phyloP scores from a whole-genome alignment of 2,329 filamentous ascomycete genomes.

The Neophaeococcomyces mojaviensis region DNA sequence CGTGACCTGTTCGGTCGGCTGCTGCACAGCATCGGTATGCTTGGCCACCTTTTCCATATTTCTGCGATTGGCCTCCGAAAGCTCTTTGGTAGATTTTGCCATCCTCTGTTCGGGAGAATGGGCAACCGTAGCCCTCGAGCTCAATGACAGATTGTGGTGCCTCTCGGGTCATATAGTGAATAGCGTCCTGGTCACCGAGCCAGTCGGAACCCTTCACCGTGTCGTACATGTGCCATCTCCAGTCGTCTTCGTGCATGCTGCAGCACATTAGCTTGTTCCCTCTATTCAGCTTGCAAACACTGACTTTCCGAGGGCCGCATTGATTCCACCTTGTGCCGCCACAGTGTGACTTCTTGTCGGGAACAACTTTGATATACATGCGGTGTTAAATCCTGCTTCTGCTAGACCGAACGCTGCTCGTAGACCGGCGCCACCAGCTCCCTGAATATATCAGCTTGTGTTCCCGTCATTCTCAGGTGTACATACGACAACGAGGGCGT shows the following conservation, averaged over 20 bases:
- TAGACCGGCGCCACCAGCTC: slow-evolving; percentile 56
- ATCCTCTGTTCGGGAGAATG: slow-evolving; percentile 86
- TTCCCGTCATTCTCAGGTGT: no score
- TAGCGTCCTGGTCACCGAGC: slow-evolving; percentile 53
- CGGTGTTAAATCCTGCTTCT: slow-evolving; percentile 57
- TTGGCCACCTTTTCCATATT: slow-evolving; percentile 93
- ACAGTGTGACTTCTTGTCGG: slow-evolving; percentile 59
- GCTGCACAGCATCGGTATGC: slow-evolving; percentile 96
- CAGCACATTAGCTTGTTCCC: slow-evolving; percentile 12
- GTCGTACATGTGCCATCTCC: slow-evolving; percentile 55
- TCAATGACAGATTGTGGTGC: slow-evolving; percentile 49
- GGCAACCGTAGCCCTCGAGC: slow-evolving; percentile 94
- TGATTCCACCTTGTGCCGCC: slow-evolving; percentile 60
- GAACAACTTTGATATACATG: slow-evolving; percentile 58
- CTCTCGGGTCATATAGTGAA: slow-evolving; percentile 53
- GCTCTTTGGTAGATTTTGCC: slow-evolving; percentile 98
- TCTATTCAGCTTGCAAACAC: slow-evolving; percentile 8
- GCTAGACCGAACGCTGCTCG: slow-evolving; percentile 58
- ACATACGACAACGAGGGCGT: slow-evolving; percentile 37
- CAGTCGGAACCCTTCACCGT: slow-evolving; percentile 53
- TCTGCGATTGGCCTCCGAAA: slow-evolving; percentile 93
- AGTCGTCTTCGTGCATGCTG: slow-evolving; percentile 48
- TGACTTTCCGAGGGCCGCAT: slow-evolving; percentile 49
- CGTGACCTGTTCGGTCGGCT: slow-evolving; percentile 93
- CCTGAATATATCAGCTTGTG: slow-evolving; percentile 15